These are phyloP conservation scores for Leucaena leucocephala DNA, from an alignment of 306 rosid genomes.

Conservation along the genomic window DNA sequence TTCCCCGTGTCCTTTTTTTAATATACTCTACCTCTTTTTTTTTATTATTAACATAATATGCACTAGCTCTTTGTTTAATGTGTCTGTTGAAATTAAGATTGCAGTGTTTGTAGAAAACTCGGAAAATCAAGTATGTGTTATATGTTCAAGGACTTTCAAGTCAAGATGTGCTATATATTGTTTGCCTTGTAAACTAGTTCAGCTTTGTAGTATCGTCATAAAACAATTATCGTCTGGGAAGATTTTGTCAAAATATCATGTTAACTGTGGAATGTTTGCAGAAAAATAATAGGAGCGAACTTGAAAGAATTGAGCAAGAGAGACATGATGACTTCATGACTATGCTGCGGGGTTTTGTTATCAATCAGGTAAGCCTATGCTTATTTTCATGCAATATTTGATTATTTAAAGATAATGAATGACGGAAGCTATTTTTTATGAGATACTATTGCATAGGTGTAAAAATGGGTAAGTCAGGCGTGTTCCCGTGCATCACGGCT, in stretches of 20 bases:
- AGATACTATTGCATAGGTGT: neutral
- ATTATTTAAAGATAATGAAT: neutral
- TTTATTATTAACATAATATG: neutral
- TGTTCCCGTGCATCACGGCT: neutral
- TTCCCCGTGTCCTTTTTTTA: neutral
- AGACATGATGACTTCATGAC: constrained; percentile 20
- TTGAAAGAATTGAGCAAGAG: constrained; percentile 29
- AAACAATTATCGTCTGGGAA: neutral
- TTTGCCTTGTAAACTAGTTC: neutral
- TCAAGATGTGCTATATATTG: neutral
- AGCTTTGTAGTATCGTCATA: neutral
- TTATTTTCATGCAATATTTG: neutral
- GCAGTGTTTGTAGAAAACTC: neutral
- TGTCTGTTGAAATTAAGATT: constrained; percentile 1
- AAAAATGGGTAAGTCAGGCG: neutral
- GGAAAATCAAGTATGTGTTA: neutral
- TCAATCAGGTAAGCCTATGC: constrained; percentile 23
- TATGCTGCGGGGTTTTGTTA: constrained; percentile 20
- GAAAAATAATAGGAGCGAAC: constrained; percentile 30
- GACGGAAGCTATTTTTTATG: too few species aligned
- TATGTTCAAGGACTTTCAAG: neutral
- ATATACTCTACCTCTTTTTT: too few species aligned
- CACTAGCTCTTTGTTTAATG: neutral
- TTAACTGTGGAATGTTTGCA: constrained; percentile 11
- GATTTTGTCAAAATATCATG: neutral